phyloP scores from a whole-genome alignment of 768 basidiomycete species.

The Pleurotus platypus region DNA sequence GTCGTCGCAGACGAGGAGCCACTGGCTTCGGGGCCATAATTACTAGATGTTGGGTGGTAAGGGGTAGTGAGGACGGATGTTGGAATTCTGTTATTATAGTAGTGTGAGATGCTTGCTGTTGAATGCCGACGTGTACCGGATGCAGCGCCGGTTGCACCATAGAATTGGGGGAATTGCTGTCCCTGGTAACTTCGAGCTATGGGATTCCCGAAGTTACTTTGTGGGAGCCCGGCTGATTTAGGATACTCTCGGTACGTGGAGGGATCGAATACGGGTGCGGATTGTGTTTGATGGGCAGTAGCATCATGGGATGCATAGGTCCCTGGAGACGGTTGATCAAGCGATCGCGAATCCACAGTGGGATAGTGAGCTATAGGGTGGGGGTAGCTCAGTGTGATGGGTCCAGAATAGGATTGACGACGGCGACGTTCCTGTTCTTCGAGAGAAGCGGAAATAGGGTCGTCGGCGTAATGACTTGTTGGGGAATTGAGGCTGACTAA shows the following conservation, averaged over 20 bases:
- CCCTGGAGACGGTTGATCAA: slow-evolving; percentile 3
- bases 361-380: slow-evolving; percentile 13
- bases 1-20: slow-evolving; percentile 9
- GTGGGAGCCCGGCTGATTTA: slow-evolving; percentile 1
- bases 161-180: neutral
- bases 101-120: slow-evolving; percentile 7
- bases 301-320: slow-evolving; percentile 5
- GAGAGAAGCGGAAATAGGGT: slow-evolving; percentile 15
- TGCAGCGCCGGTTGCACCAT: neutral
- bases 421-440: slow-evolving; percentile 16
- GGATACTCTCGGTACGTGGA: slow-evolving; percentile 1
- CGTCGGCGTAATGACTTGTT: slow-evolving; percentile 23
- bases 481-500: slow-evolving; percentile 25
- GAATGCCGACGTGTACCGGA: slow-evolving; percentile 13
- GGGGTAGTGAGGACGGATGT: slow-evolving; percentile 25
- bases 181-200: neutral
- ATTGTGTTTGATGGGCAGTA: slow-evolving; percentile 9
- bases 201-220: neutral
- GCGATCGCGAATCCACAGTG: slow-evolving; percentile 1
- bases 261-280: neutral
- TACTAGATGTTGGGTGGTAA: slow-evolving; percentile 19
- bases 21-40: slow-evolving; percentile 10
- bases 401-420: slow-evolving; percentile 27
- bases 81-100: slow-evolving; percentile 15
- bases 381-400: slow-evolving; percentile 14